phyloP scores from a whole-genome alignment of 495 filamentous ascomycete genomes.

The Lasiosphaeria hispida region DNA sequence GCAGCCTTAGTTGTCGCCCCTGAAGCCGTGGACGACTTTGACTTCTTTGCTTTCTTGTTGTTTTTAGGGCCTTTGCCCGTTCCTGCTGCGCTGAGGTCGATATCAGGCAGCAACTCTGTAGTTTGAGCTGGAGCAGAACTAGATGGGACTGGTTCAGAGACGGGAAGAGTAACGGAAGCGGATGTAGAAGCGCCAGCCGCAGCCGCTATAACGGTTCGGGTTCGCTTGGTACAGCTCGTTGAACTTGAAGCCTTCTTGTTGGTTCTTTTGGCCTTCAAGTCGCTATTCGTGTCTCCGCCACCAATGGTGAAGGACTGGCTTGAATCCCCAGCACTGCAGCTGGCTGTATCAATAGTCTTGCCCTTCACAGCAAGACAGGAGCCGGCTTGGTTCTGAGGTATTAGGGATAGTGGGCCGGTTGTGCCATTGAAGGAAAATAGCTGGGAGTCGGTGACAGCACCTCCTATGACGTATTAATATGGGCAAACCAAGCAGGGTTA shows the following conservation, averaged over 20 bases:
- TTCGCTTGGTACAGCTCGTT: background rate
- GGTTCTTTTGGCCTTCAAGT: background rate
- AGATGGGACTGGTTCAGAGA: too few species aligned
- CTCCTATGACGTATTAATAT: constrained; percentile 30
- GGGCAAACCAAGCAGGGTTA: background rate
- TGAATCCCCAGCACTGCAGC: constrained; percentile 40
- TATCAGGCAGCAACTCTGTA: too few species aligned
- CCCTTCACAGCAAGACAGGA: constrained; percentile 48
- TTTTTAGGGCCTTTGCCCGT: too few species aligned
- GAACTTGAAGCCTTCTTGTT: background rate
- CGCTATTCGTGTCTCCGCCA: constrained; percentile 18
- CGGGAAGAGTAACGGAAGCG: too few species aligned
- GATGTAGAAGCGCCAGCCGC: too few species aligned
- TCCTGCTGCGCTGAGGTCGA: too few species aligned
- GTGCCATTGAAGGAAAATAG: constrained; percentile 45
- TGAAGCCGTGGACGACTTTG: too few species aligned
- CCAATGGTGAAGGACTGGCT: constrained; percentile 50
- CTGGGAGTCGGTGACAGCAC: constrained; percentile 50
- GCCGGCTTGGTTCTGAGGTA: constrained; percentile 41
- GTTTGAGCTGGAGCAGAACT: too few species aligned
- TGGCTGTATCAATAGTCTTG: constrained; percentile 43
- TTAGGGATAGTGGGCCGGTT: constrained; percentile 40
- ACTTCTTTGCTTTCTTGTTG: too few species aligned
- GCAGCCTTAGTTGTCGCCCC: too few species aligned
- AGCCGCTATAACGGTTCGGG: background rate